Evolutionary conservation across 2,329 filamentous ascomycete genomes (phyloP), one percentile per base, ranked within the genome.

Genomic region (Emericellopsis cladophorae): DNA sequence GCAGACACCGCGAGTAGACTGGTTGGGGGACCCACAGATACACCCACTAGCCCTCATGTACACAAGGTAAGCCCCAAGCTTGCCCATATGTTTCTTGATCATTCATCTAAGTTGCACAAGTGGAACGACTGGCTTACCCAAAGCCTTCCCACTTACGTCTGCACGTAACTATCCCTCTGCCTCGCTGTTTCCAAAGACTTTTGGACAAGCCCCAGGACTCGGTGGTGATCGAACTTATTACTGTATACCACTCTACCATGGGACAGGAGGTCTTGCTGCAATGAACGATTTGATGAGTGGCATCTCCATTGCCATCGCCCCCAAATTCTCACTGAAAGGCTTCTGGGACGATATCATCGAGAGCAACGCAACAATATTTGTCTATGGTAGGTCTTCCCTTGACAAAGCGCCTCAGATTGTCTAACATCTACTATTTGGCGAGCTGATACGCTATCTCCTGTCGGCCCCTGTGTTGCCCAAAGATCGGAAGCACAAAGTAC

Each of bases 201-300:
- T 31, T 6, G 47, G 40, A 43, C 42, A 54, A 35, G 46, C 59
- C 49, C 42, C 40, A 45, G 16, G 53, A 59, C 41, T 39, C 21
- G 44, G 51, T 42, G 45, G 63, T 46, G 46, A 54, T 37, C 65
- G 79, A 22, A 86, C 79, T 72, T 88, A 87, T 53, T 73, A 78
- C 52, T 84, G 80, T 57, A 88, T 88, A 82, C 83, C 67, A 1
- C 62, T 85, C 26, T 88, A 87, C 53, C 84, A 89, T 55, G 82
- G 81, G 12, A 88, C 84, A 0, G 83, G 82, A 7, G 73, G 73
- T 15, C 75, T 82, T 29, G 67, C 65, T 6, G 66, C 71, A 26
- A 67, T 81, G 40, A 60, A 59, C 5, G 74, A 72, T 49, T 59
- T 85, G 45, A 51, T 76, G 5, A 32, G 51, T 8, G 68, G 67